Evolutionary conservation across 2,329 filamentous ascomycete genomes (phyloP).

Genomic region (Westerdykella aurantiaca): DNA sequence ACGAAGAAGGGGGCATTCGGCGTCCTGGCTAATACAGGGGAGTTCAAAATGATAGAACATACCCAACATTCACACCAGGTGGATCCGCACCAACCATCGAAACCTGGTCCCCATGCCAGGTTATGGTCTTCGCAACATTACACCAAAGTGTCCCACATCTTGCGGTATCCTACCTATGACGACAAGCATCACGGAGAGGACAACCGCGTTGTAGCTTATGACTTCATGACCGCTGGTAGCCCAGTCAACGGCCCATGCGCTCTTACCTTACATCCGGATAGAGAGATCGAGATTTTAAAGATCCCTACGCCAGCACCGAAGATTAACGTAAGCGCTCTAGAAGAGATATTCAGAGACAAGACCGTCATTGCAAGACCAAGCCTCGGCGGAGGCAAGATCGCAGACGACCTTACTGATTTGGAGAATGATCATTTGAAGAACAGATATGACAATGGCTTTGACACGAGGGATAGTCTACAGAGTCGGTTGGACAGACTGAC

Average conservation of each 20-base stretch:
- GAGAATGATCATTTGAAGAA: slow-evolving; percentile 27
- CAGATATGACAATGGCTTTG: slow-evolving; percentile 21
- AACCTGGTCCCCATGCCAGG: slow-evolving; percentile 17
- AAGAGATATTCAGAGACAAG: slow-evolving; percentile 39
- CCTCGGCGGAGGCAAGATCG: slow-evolving; percentile 21
- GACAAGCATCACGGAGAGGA: slow-evolving; percentile 42
- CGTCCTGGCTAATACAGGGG: slow-evolving; percentile 54
- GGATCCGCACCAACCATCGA: slow-evolving; percentile 17
- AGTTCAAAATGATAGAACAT: slow-evolving; percentile 53
- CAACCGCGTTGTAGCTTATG: slow-evolving; percentile 53
- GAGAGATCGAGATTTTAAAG: slow-evolving; percentile 46
- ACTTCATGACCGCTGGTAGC: slow-evolving; percentile 50
- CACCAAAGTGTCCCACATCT: slow-evolving; percentile 39
- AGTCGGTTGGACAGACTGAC: slow-evolving; percentile 27
- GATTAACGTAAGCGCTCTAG: slow-evolving; percentile 40
- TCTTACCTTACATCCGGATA: slow-evolving; percentile 49
- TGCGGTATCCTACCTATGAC: slow-evolving; percentile 44
- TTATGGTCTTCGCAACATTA: slow-evolving; percentile 42
- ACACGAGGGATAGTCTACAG: slow-evolving; percentile 18
- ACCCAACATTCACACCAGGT: slow-evolving; percentile 44
- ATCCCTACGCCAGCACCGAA: slow-evolving; percentile 41
- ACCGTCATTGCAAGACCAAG: slow-evolving; percentile 28
- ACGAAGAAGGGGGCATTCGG: slow-evolving; percentile 54
- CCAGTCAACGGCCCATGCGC: slow-evolving; percentile 46
- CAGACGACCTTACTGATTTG: slow-evolving; percentile 31